Percentiles rank a stretch among this genome's conserved stretches.
Evolutionary conservation across 768 basidiomycete species (phyloP).

Genomic region (Pholiota molesta): DNA sequence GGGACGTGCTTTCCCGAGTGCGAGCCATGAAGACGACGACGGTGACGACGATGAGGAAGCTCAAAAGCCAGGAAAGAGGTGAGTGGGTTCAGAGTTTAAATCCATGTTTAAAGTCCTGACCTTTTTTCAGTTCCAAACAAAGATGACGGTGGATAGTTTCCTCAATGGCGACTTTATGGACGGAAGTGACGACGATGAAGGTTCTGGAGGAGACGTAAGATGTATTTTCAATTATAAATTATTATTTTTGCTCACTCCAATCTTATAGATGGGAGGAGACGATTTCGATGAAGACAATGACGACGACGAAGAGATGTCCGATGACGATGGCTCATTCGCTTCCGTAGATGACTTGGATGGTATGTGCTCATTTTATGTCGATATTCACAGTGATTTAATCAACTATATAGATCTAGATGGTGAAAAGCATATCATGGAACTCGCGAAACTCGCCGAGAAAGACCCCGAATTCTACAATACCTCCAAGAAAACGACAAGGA

Average conservation of each 20-base stretch:
- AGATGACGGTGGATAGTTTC: constrained; percentile 75
- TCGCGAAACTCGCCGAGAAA: constrained; percentile 89
- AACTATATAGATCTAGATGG: constrained; percentile 59
- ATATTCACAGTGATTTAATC: neutral
- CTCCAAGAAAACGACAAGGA: constrained; percentile 94
- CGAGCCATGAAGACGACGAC: constrained; percentile 36
- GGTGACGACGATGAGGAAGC: constrained; percentile 35
- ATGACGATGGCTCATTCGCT: constrained; percentile 69
- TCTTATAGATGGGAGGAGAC: constrained; percentile 12
- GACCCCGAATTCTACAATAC: constrained; percentile 99
- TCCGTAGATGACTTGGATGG: constrained; percentile 77
- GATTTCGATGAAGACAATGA: constrained; percentile 37
- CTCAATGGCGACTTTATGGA: constrained; percentile 76
- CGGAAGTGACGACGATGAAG: constrained; percentile 44
- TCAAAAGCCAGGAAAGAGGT: constrained; percentile 24
- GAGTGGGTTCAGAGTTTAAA: neutral
- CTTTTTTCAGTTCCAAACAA: constrained; percentile 38
- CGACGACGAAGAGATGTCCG: constrained; percentile 42
- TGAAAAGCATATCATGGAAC: constrained; percentile 72
- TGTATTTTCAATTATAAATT: neutral
- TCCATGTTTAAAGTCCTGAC: neutral
- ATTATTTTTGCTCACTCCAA: neutral
- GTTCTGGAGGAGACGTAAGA: constrained; percentile 22
- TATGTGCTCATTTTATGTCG: constrained; percentile 15
- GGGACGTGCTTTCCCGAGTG: constrained; percentile 29